Conservation (phyloP, 228 moss, liverwort and hornwort genomes). For the Sphagnum magellanicum region DNA sequence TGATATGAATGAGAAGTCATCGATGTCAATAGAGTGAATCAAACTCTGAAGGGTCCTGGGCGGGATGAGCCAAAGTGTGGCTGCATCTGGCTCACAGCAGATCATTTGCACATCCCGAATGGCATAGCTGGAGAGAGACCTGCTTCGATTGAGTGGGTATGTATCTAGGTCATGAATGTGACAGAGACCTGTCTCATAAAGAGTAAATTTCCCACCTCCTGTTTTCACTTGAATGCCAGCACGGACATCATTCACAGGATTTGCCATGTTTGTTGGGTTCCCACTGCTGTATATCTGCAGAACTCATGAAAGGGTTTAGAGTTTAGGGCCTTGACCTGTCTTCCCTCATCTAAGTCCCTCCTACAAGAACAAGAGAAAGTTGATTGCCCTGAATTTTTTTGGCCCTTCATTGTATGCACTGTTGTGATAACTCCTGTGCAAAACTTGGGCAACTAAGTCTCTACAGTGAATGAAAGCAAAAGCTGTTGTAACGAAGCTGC, state of each 20-base stretch:
- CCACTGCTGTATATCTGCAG: conserved; percentile 75
- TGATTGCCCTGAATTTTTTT: too few relatives aligned
- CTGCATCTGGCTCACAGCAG: conserved; percentile 67
- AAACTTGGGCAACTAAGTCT: too few relatives aligned
- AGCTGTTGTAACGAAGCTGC: background rate
- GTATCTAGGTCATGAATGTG: conserved; percentile 41
- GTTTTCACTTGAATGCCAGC: conserved; percentile 53
- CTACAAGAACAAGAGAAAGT: too few relatives aligned
- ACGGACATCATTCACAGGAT: conserved; percentile 51
- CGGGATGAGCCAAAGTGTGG: conserved; percentile 64
- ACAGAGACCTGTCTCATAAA: conserved; percentile 69
- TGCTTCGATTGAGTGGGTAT: conserved; percentile 8
- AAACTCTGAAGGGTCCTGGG: conserved; percentile 53
- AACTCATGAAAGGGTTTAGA: background rate
- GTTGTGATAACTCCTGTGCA: too few relatives aligned
- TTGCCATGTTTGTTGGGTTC: conserved; percentile 68
- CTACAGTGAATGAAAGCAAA: background rate
- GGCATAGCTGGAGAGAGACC: conserved; percentile 28
- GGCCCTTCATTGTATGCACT: too few relatives aligned
- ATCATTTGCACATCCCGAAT: conserved; percentile 58
- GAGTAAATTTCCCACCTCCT: conserved; percentile 46
- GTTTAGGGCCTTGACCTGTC: too few relatives aligned
- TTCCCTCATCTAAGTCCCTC: too few relatives aligned
- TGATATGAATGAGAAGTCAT: conserved; percentile 35
- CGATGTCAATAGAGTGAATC: conserved; percentile 39